Evolutionary conservation across 2,329 filamentous ascomycete species (phyloP), one percentile per base, ranked within the genome.

Genomic region (Blastomyces gilchristii): DNA sequence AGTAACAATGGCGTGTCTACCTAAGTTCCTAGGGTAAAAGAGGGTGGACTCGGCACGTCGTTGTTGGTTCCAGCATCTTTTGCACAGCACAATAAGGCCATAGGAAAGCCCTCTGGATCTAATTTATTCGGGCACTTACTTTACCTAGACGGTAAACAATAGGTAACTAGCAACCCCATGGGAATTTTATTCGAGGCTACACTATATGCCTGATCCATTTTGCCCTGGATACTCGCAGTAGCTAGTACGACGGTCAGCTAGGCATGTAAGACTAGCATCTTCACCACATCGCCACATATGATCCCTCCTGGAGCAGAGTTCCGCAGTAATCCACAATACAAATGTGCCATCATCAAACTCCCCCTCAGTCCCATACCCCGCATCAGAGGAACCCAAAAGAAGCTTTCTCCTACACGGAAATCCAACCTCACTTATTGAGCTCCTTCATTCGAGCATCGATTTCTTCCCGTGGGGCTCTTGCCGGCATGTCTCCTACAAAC

Each of bases 401-500:
- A 25, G 18, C 8, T 28, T 9, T 11, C 43, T 28, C 2, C 14
- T 11, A 22, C 25, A 22, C 25, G 2, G 11, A 7, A 3, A n/a
- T 18, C 43, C 18, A 28, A 16, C 58, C 11, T 62, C 25, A 62
- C 39, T 62, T 57, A 39, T 62, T 62, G 3, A 62, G 39, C 25
- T 62, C 49, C 37, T 62, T 56, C 52, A 62, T 57, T 12, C 28
- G 34, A 18, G 52, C 60, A 14, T 56, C 52, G 12, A 54, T 62
- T 45, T 62, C 52, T 37, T 62, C 60, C 37, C 60, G 43, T 6
- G 60, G 39, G 25, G 57, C 14, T 31, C 22, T 54, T 14, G 60
- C 50, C 16, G 60, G 49, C 60, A 62, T 45, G 8, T n/a, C 50
- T 37, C 18, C 31, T 59, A 47, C 37, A 47, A 22, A 34, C 9